Conservation (phyloP, 768 basidiomycete genomes). For the Cubamyces sp. region DNA sequence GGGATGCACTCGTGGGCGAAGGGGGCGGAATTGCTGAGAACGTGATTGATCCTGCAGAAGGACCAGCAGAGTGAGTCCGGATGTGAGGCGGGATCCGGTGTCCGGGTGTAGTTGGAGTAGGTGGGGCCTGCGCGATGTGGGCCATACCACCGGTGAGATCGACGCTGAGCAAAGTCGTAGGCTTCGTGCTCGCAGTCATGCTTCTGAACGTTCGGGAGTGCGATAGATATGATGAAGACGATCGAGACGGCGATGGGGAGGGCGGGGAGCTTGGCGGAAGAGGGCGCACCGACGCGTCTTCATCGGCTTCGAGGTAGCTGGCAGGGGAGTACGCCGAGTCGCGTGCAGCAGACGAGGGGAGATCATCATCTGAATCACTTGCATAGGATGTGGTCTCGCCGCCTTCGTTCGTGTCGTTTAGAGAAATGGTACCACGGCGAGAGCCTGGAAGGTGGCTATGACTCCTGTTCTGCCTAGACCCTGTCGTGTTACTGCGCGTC, state of each 20-base stretch:
- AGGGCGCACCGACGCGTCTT: constrained; percentile 91
- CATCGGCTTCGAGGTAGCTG: constrained; percentile 83
- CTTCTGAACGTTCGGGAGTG: constrained; percentile 81
- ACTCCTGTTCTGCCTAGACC: constrained; percentile 26
- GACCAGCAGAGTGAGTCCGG: constrained; percentile 62
- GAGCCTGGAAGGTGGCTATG: constrained; percentile 22
- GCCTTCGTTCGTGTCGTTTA: constrained; percentile 61
- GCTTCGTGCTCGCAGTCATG: constrained; percentile 89
- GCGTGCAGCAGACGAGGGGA: constrained; percentile 62
- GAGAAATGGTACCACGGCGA: constrained; percentile 50
- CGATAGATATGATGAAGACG: constrained; percentile 83
- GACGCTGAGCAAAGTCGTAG: constrained; percentile 90
- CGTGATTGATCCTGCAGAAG: constrained; percentile 64
- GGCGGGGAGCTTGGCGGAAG: constrained; percentile 87
- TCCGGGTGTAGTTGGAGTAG: constrained; percentile 56
- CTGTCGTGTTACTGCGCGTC: constrained; percentile 25
- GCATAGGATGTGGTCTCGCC: constrained; percentile 40
- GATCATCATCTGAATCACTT: constrained; percentile 52
- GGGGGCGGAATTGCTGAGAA: constrained; percentile 71
- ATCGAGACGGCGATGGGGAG: constrained; percentile 84
- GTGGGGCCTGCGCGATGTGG: constrained; percentile 87
- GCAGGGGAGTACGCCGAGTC: constrained; percentile 83
- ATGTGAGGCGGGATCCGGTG: constrained; percentile 62
- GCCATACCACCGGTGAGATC: constrained; percentile 86
- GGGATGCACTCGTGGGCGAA: constrained; percentile 41